A percentile compares a stretch with the other conserved stretches of the same genome.
Evolutionary conservation across 2,329 filamentous ascomycete species (phyloP).

Genomic region (Podosphaera fusca): DNA sequence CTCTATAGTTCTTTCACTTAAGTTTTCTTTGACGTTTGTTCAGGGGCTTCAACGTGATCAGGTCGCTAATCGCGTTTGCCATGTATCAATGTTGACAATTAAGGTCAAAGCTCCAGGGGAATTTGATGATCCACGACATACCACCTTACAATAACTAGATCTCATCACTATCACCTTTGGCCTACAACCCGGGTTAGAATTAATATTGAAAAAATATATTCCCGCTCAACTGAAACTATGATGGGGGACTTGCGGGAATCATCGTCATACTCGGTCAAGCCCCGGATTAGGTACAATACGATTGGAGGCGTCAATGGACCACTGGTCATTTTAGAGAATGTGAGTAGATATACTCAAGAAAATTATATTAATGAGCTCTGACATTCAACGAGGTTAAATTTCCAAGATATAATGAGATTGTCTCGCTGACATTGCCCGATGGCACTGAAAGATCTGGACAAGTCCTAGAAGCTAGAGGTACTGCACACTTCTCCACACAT

Average conservation of each 20-base stretch:
- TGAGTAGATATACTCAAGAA: slow-evolving; percentile 22
- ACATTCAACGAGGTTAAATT: slow-evolving; percentile 62
- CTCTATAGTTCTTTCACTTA: too few relatives aligned
- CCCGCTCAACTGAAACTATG: slow-evolving; percentile 2
- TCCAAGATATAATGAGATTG: slow-evolving; percentile 93
- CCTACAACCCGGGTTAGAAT: too few relatives aligned
- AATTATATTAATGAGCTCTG: slow-evolving; percentile 4
- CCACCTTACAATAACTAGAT: too few relatives aligned
- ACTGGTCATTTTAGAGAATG: slow-evolving; percentile 92
- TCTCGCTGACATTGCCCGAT: slow-evolving; percentile 85
- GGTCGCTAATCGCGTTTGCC: too few relatives aligned
- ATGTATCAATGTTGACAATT: too few relatives aligned
- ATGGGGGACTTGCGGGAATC: slow-evolving; percentile 18
- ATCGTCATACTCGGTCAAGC: slow-evolving; percentile 27
- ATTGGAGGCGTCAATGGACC: slow-evolving; percentile 95
- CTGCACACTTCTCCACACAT: background rate
- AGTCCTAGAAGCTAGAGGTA: slow-evolving; percentile 93
- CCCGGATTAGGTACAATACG: slow-evolving; percentile 84
- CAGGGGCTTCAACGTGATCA: too few relatives aligned
- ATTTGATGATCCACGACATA: too few relatives aligned
- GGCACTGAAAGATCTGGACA: slow-evolving; percentile 83
- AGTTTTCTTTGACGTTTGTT: too few relatives aligned
- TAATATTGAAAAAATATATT: too few relatives aligned
- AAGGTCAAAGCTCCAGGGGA: too few relatives aligned
- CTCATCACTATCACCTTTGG: too few relatives aligned